phyloP scores from a whole-genome alignment of 179 eudicot genomes.

The Nepenthes alata region DNA sequence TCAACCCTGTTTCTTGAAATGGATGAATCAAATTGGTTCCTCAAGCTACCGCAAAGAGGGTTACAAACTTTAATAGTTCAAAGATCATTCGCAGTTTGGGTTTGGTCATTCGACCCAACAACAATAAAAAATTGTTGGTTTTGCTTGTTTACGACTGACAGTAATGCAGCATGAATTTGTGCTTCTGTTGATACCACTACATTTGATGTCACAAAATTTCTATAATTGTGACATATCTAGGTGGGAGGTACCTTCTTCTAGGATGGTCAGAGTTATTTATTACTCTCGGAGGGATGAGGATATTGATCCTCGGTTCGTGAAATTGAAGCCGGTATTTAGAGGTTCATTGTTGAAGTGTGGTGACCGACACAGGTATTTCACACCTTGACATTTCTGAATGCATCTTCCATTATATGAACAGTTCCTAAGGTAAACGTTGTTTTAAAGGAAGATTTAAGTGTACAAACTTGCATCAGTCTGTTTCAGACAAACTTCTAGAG shows the following conservation, averaged over 20 bases:
- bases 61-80: too few relatives aligned
- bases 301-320: conserved; percentile 75
- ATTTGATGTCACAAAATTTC: background rate
- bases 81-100: too few relatives aligned
- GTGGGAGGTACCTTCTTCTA: conserved; percentile 89
- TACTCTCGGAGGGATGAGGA: conserved; percentile 30
- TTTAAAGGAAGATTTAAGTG: too few relatives aligned
- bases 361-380: conserved; percentile 58
- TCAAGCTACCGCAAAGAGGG: too few relatives aligned
- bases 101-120: too few relatives aligned
- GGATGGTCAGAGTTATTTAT: conserved; percentile 40
- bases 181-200: background rate
- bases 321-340: conserved; percentile 69
- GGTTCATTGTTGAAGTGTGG: conserved; percentile 59
- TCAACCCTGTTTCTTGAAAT: too few relatives aligned
- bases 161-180: background rate
- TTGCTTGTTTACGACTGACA: too few relatives aligned
- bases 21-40: too few relatives aligned
- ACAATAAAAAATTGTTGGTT: too few relatives aligned
- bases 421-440: too few relatives aligned
- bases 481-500: too few relatives aligned
- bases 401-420: background rate
- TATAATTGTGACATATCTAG: conserved; percentile 26
- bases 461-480: too few relatives aligned
- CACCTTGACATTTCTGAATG: background rate